Evolutionary conservation across 805 yeast genomes (phyloP).

Genomic region (Nakazawaea wickerhamii): DNA sequence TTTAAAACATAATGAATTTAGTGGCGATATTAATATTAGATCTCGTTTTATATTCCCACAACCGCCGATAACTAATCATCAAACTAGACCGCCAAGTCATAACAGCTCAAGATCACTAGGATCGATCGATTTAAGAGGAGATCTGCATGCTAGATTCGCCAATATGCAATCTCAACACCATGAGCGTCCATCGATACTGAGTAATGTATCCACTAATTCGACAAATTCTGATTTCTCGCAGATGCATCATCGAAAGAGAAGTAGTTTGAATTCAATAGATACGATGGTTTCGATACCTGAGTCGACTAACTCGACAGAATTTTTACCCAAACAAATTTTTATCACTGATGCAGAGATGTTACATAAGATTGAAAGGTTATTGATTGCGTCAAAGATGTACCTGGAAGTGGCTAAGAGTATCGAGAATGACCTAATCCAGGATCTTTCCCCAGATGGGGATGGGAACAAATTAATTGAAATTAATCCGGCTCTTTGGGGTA

Average conservation of each 20-base stretch:
- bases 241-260: not conserved
- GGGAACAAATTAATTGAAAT: not conserved
- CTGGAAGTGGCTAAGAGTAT: conserved; percentile 4
- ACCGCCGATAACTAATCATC: too few species aligned
- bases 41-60: not conserved
- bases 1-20: too few species aligned
- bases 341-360: not conserved
- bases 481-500: not conserved
- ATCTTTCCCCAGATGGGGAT: not conserved
- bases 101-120: not conserved
- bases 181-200: not conserved
- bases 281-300: not conserved
- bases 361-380: conserved; percentile 2
- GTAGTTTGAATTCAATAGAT: conserved; percentile 2
- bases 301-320: not conserved
- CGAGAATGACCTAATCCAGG: not conserved
- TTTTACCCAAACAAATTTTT: too few species aligned
- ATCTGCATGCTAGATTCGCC: not conserved
- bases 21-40: too few species aligned
- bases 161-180: not conserved
- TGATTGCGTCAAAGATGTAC: conserved; percentile 15
- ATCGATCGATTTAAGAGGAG: not conserved
- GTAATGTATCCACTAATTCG: not conserved
- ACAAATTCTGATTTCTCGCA: not conserved
- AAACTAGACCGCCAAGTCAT: too few species aligned